Evolutionary conservation across 495 filamentous ascomycete species (phyloP).

Genomic region (Penicillium lividum): DNA sequence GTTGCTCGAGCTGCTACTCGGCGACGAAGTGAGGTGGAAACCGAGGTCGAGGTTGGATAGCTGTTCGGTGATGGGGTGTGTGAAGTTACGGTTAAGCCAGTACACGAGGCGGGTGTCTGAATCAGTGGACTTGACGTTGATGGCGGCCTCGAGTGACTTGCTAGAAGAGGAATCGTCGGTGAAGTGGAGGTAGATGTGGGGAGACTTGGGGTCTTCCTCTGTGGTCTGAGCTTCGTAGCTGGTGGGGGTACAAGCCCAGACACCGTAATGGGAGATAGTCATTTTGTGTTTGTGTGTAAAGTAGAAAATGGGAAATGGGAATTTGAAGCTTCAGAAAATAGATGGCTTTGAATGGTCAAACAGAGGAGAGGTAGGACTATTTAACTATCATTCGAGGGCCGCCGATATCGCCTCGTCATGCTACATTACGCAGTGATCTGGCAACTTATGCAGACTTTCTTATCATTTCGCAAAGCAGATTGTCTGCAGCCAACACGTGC

Average conservation of each 20-base stretch:
- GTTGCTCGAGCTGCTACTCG: constrained; percentile 1
- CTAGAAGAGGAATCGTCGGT: constrained; percentile 20
- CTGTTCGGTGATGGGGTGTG: constrained; percentile 24
- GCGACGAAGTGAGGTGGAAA: constrained; percentile 23
- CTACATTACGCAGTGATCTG: background rate
- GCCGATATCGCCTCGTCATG: constrained; percentile 6
- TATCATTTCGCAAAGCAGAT: constrained; percentile 10
- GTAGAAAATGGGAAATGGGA: background rate
- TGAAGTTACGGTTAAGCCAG: constrained; percentile 28
- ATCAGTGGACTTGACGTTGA: constrained; percentile 32
- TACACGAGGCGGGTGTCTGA: constrained; percentile 29
- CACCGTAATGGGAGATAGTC: constrained; percentile 33
- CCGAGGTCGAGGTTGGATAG: constrained; percentile 22
- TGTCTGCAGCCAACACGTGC: constrained; percentile 13
- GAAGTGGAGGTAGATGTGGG: constrained; percentile 33
- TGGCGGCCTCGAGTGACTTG: constrained; percentile 26
- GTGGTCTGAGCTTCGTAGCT: constrained; percentile 25
- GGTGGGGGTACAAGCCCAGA: constrained; percentile 30
- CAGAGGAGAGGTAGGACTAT: background rate
- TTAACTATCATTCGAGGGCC: background rate
- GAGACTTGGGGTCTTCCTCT: constrained; percentile 28
- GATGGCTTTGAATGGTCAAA: no score
- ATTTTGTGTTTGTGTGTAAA: constrained; percentile 9
- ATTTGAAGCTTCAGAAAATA: no score
- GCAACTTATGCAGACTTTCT: background rate